Evolutionary conservation across 768 basidiomycete genomes (phyloP).

Genomic region (Roridomyces roridus): DNA sequence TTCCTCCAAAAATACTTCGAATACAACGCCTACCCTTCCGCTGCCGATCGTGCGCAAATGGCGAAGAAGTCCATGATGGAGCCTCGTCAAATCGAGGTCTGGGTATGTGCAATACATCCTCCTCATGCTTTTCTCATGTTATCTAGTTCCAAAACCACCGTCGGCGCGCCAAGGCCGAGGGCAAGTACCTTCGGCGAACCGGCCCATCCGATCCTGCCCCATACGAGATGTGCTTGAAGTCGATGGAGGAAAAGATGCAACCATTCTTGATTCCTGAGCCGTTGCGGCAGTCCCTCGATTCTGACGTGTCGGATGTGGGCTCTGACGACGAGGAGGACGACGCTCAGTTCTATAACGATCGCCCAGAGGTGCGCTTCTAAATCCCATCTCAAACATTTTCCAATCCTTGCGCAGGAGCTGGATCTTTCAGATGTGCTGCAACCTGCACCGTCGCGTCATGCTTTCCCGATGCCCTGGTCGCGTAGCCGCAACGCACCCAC

Average conservation of each 20-base stretch:
- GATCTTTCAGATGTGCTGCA: slow-evolving; percentile 19
- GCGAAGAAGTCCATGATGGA: slow-evolving; percentile 53
- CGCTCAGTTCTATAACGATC: slow-evolving; percentile 7
- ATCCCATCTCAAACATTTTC: not conserved
- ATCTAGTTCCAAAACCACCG: slow-evolving; percentile 63
- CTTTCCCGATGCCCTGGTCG: slow-evolving; percentile 28
- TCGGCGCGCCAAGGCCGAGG: slow-evolving; percentile 42
- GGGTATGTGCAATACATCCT: slow-evolving; percentile 41
- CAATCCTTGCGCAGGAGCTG: slow-evolving; percentile 2
- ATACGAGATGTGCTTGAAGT: slow-evolving; percentile 28
- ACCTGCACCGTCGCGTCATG: slow-evolving; percentile 24
- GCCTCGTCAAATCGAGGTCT: slow-evolving; percentile 56
- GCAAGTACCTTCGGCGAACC: slow-evolving; percentile 27
- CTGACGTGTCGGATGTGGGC: slow-evolving; percentile 20
- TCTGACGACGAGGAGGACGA: slow-evolving; percentile 22
- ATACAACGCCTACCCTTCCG: slow-evolving; percentile 53
- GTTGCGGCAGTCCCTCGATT: slow-evolving; percentile 15
- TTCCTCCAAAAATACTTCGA: slow-evolving; percentile 54
- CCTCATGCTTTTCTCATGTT: not conserved
- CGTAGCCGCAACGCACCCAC: not conserved
- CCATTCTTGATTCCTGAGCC: slow-evolving; percentile 28
- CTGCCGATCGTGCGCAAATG: slow-evolving; percentile 42
- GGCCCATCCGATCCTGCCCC: slow-evolving; percentile 25
- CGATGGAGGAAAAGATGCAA: slow-evolving; percentile 33
- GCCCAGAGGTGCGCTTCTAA: slow-evolving; percentile 6